Evolutionary conservation across 2,329 filamentous ascomycete genomes (phyloP), one percentile per base, ranked within the genome.

Genomic region (Lachnellula suecica): DNA sequence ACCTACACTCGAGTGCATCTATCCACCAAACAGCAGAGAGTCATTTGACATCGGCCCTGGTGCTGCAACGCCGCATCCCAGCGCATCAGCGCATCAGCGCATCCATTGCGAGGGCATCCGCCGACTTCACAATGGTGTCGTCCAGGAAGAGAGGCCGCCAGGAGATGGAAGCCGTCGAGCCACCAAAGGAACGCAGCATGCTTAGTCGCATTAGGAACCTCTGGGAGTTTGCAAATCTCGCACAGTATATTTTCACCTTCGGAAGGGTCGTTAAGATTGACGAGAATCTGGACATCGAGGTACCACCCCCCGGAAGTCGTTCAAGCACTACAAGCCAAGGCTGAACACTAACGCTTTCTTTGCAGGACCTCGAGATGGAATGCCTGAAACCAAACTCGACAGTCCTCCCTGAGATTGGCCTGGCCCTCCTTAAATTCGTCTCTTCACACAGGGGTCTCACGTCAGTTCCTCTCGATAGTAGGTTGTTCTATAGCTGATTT

Each of bases 191-290:
- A 59, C 65, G 40, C 40, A 62, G 47, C 17, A 63, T 84, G 49
- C 76, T 95, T 24, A 74, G 83, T 53, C 84, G 79, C 59, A 81
- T 97, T 61, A 84, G 93, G 58, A 94, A 89, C 68, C 91, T 89
- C 79, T 97, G 93, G 92, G 89, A 97, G 71, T 97, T 97, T 72
- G 90, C 93, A 56, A 93, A 91, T 66, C 75, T 97, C 7, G 91
- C 88, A 73, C 93, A 99, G 72, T 99, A 91, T 81, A 89, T 97
- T 56, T 89, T 87, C 69, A 83, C 93, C 37, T 99, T 99, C 70
- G 92, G 93, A 56, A 85, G 88, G 64, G 85, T 85, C 40, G 85
- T 96, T 69, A 97, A 96, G 74, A 89, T 97, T 60, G 87, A 94
- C 63, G 88, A 95, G 57, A 85, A 88, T 66, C 79, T 97, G 58